A percentile compares a stretch with the other conserved stretches of the same genome.
phyloP scores from a whole-genome alignment of 2,329 filamentous ascomycete genomes.

The Lasiodiplodia citricola region DNA sequence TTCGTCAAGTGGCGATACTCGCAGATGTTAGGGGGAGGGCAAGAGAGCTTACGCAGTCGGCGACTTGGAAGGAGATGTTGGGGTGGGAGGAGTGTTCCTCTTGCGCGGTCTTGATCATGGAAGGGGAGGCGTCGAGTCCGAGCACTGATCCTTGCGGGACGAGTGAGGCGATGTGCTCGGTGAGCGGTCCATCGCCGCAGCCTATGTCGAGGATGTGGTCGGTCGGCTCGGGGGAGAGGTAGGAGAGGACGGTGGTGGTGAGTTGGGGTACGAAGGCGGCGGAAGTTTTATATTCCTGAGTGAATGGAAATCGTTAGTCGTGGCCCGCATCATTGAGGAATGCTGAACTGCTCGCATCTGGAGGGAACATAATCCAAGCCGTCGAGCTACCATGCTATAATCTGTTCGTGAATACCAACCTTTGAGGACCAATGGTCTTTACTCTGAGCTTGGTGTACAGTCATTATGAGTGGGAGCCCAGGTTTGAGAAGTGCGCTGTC shows the following conservation, averaged over 20 bases:
- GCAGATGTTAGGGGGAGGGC: too few species aligned
- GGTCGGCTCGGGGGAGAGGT: slow-evolving; percentile 41
- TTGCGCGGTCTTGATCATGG: slow-evolving; percentile 47
- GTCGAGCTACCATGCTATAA: background rate
- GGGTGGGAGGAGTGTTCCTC: slow-evolving; percentile 28
- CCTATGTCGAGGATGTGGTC: slow-evolving; percentile 49
- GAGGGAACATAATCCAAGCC: background rate
- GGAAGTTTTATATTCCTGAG: slow-evolving; percentile 40
- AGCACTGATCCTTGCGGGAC: slow-evolving; percentile 43
- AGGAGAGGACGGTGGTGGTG: slow-evolving; percentile 44
- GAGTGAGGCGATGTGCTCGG: slow-evolving; percentile 45
- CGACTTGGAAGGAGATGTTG: slow-evolving; percentile 37
- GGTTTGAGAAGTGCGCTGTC: background rate
- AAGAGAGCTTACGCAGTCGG: slow-evolving; percentile 34
- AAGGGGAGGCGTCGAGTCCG: slow-evolving; percentile 48
- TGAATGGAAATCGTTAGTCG: background rate
- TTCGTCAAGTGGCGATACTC: too few species aligned
- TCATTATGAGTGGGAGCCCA: background rate
- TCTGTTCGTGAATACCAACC: background rate
- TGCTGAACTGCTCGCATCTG: background rate
- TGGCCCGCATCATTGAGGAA: background rate
- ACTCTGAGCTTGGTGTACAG: background rate
- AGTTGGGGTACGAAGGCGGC: slow-evolving; percentile 50
- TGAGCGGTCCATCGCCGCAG: slow-evolving; percentile 49
- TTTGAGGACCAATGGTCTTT: slow-evolving; percentile 26